Conservation (phyloP, 768 basidiomycete genomes). For the Fistulinella prunicolor region DNA sequence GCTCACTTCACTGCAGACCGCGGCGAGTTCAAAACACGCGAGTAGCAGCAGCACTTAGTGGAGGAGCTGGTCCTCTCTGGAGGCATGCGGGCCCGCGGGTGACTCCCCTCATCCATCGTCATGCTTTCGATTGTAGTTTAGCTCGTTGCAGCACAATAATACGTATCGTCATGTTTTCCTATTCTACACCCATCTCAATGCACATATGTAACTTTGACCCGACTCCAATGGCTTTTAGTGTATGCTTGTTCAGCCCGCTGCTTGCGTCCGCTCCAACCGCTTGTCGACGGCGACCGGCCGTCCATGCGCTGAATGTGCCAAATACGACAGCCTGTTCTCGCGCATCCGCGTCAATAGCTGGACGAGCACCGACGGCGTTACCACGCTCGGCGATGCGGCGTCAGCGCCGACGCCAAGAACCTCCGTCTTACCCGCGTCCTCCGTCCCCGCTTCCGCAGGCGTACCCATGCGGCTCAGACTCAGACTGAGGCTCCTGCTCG, state of each 20-base stretch:
- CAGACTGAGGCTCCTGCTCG: slow-evolving; percentile 26
- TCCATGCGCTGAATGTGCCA: slow-evolving; percentile 47
- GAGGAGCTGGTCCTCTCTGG: too few relatives aligned
- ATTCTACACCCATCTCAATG: too few relatives aligned
- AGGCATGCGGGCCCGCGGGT: too few relatives aligned
- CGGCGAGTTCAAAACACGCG: too few relatives aligned
- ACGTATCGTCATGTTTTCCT: too few relatives aligned
- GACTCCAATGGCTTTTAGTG: too few relatives aligned
- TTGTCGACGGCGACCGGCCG: slow-evolving; percentile 63
- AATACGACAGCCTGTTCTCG: slow-evolving; percentile 56
- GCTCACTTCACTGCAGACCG: too few relatives aligned
- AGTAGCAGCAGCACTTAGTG: too few relatives aligned
- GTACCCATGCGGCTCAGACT: slow-evolving; percentile 17
- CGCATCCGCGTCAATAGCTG: slow-evolving; percentile 63
- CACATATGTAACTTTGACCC: too few relatives aligned
- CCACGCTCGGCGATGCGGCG: slow-evolving; percentile 29
- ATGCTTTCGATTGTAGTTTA: too few relatives aligned
- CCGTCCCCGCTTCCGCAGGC: slow-evolving; percentile 20
- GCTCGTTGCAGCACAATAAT: too few relatives aligned
- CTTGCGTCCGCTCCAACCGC: slow-evolving; percentile 69
- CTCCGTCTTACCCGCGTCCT: slow-evolving; percentile 18
- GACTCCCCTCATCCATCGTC: too few relatives aligned
- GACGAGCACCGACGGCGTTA: slow-evolving; percentile 60
- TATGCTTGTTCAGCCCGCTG: slow-evolving; percentile 41
- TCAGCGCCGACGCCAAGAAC: neutral